Percentiles rank a stretch among this genome's conserved stretches.
These are phyloP conservation scores for Rosa rugosa DNA, from an alignment of 306 rosid species.

Conservation along the genomic window DNA sequence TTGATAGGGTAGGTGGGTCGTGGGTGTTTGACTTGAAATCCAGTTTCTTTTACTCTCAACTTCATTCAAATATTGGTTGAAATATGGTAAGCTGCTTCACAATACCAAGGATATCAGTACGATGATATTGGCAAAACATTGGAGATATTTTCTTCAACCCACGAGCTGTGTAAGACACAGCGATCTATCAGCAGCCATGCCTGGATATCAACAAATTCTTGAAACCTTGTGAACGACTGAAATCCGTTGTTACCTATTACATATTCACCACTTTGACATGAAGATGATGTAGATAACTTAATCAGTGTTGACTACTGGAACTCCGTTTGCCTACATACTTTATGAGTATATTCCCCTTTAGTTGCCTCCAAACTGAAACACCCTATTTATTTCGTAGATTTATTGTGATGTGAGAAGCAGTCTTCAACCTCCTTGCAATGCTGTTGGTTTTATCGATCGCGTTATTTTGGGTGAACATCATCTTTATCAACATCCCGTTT, in stretches of 20 bases:
- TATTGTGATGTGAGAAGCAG: slow-evolving; percentile 70
- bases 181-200: background rate
- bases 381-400: slow-evolving; percentile 42
- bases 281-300: background rate
- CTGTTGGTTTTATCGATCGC: slow-evolving; percentile 65
- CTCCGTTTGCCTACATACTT: background rate
- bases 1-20: background rate
- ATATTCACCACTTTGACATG: background rate
- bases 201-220: background rate
- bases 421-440: slow-evolving; percentile 82
- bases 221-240: slow-evolving; percentile 2
- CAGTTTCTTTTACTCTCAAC: background rate
- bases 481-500: slow-evolving; percentile 76
- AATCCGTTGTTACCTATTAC: background rate
- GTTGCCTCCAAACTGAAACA: slow-evolving; percentile 17
- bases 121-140: background rate
- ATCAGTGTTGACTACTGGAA: background rate
- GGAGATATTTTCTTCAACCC: background rate
- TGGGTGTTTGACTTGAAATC: background rate
- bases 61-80: background rate
- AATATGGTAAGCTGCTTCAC: background rate
- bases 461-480: slow-evolving; percentile 64
- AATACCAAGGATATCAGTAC: background rate
- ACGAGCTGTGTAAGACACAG: background rate
- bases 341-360: background rate